Conservation (phyloP, 2,329 filamentous ascomycete genomes). For the Dendryphion nanum region DNA sequence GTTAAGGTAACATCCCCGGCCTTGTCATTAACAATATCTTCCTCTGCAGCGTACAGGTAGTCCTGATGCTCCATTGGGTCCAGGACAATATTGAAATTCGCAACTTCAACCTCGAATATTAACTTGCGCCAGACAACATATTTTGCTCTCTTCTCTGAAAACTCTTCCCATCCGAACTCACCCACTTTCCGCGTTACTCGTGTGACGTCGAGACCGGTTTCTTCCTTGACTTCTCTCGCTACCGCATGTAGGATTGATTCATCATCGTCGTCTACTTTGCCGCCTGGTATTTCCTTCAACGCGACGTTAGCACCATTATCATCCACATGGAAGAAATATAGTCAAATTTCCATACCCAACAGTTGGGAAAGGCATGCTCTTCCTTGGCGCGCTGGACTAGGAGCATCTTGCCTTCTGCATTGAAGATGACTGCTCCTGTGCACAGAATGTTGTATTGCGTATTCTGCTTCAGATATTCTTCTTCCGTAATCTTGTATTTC, state of each 20-base stretch:
- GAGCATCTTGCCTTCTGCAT: constrained; percentile 29
- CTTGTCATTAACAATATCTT: constrained; percentile 35
- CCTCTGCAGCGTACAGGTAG: constrained; percentile 41
- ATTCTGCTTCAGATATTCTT: constrained; percentile 26
- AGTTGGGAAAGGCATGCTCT: constrained; percentile 33
- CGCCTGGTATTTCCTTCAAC: constrained; percentile 53
- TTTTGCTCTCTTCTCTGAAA: constrained; percentile 7
- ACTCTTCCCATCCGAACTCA: constrained; percentile 30
- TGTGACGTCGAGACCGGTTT: constrained; percentile 49
- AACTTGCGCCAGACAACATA: constrained; percentile 35
- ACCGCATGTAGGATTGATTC: constrained; percentile 49
- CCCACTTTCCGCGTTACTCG: constrained; percentile 44
- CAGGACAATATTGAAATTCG: constrained; percentile 23
- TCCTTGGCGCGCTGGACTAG: constrained; percentile 37
- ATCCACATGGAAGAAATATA: no score
- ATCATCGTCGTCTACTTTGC: constrained; percentile 48
- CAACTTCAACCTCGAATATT: constrained; percentile 34
- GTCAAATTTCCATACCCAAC: constrained; percentile 37
- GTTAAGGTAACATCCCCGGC: constrained; percentile 24
- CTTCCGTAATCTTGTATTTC: constrained; percentile 27
- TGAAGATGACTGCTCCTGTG: constrained; percentile 33
- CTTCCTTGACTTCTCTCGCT: constrained; percentile 53
- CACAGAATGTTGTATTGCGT: constrained; percentile 25
- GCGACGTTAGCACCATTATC: no score
- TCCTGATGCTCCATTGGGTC: constrained; percentile 44